A percentile compares a stretch with the other conserved stretches of the same genome.
phyloP scores from a whole-genome alignment of 108 stramenopile genomes.

The Conticribra weissflogii region DNA sequence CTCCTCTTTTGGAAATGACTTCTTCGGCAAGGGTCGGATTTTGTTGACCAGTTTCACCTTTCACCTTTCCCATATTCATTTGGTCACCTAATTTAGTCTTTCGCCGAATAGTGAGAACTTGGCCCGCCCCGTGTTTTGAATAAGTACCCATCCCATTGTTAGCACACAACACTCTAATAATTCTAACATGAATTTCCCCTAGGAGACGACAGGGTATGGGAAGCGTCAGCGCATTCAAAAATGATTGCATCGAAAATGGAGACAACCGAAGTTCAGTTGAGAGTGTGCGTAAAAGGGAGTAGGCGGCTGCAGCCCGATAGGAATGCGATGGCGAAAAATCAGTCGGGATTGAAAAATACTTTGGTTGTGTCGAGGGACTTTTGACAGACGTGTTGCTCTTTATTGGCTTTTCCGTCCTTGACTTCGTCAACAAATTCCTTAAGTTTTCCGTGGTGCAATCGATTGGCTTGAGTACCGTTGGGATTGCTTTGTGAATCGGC shows the following conservation, averaged over 20 bases:
- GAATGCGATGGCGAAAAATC: constrained; percentile 29
- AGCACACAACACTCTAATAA: constrained; percentile 65
- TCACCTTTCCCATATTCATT: neutral
- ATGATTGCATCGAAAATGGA: constrained; percentile 79
- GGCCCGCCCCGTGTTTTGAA: constrained; percentile 47
- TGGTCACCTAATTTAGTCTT: constrained; percentile 7
- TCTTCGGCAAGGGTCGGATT: constrained; percentile 11
- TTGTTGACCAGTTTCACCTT: neutral
- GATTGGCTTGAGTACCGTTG: neutral
- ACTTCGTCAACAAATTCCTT: neutral
- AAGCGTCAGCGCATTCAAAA: constrained; percentile 65
- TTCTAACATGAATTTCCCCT: constrained; percentile 75
- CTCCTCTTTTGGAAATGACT: constrained; percentile 53
- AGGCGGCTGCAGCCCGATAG: constrained; percentile 72
- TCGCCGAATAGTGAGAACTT: constrained; percentile 14
- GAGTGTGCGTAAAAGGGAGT: constrained; percentile 78
- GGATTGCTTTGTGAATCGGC: neutral
- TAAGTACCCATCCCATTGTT: constrained; percentile 56
- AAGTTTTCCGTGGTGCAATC: neutral
- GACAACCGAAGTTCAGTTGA: constrained; percentile 67
- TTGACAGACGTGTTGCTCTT: neutral
- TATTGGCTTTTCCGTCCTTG: neutral
- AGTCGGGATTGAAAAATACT: constrained; percentile 28
- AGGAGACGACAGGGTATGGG: constrained; percentile 68
- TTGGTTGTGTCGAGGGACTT: neutral